A percentile compares a stretch with the other conserved stretches of the same genome.
phyloP scores from a whole-genome alignment of 1,284 basidiomycete genomes.

The Tilletia caries region DNA sequence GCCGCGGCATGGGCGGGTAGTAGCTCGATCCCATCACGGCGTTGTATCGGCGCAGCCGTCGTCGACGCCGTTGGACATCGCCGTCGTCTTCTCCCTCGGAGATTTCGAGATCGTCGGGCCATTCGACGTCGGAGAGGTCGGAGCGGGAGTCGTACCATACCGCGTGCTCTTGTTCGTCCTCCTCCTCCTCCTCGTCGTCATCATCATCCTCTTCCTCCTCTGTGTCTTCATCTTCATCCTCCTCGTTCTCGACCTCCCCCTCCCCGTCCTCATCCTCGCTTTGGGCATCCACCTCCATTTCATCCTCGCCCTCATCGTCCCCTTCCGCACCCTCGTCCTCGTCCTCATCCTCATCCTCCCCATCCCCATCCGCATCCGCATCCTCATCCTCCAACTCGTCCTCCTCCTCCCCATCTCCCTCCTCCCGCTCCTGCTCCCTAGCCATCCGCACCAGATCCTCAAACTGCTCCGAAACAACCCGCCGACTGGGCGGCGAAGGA shows the following conservation, averaged over 20 bases:
- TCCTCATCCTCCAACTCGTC: neutral
- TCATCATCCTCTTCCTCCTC: too few relatives aligned
- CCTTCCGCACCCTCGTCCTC: neutral
- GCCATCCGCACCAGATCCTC: neutral
- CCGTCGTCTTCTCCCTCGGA: neutral
- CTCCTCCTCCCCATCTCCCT: neutral
- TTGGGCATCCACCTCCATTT: too few relatives aligned
- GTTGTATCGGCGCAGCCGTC: neutral
- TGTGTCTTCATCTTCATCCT: too few relatives aligned
- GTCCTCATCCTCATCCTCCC: neutral
- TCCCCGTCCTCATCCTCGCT: too few relatives aligned
- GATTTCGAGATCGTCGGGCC: too few relatives aligned
- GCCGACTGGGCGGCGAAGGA: constrained; percentile 3
- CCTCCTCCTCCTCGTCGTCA: too few relatives aligned
- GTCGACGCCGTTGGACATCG: neutral
- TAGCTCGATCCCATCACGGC: neutral
- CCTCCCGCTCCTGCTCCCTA: neutral
- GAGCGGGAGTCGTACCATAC: too few relatives aligned
- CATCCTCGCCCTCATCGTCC: neutral
- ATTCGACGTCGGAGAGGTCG: too few relatives aligned
- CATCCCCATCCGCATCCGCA: neutral
- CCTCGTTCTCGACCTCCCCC: too few relatives aligned
- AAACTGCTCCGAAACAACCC: neutral
- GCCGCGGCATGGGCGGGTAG: too few relatives aligned
- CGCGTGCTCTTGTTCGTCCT: too few relatives aligned